These are phyloP conservation scores for Jatropha podagrica DNA, from an alignment of 441 rosid genomes.

Conservation along the genomic window DNA sequence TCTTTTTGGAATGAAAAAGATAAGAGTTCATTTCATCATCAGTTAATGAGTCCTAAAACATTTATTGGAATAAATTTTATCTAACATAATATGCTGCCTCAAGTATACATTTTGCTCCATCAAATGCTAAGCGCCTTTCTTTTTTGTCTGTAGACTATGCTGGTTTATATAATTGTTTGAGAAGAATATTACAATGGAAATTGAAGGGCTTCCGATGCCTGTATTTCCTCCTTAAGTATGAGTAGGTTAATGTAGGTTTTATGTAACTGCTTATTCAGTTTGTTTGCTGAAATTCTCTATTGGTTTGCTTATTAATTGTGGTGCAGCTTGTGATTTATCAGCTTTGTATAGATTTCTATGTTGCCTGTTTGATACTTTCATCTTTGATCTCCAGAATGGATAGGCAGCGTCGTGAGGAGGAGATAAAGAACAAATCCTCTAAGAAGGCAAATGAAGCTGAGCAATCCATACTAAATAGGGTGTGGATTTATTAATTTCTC, in stretches of 20 bases:
- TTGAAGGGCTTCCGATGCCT: background rate
- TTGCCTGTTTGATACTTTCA: conserved; percentile 24
- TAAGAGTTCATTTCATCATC: too few species aligned
- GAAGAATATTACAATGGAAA: background rate
- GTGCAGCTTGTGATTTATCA: conserved; percentile 9
- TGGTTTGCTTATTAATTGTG: background rate
- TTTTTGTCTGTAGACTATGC: background rate
- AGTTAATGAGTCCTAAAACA: too few species aligned
- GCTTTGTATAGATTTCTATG: conserved; percentile 15
- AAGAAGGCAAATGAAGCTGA: conserved; percentile 86
- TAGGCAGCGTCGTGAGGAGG: conserved; percentile 98
- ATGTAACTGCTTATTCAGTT: background rate
- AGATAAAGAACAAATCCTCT: conserved; percentile 79
- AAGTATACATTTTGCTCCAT: too few species aligned
- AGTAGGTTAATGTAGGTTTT: background rate
- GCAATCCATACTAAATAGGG: conserved; percentile 85
- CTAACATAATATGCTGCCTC: too few species aligned
- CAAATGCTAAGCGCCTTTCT: background rate
- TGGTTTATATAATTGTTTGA: background rate
- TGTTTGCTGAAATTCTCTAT: background rate
- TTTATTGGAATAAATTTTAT: too few species aligned
- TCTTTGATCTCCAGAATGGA: conserved; percentile 66
- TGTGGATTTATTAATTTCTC: conserved; percentile 31
- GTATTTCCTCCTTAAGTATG: background rate
- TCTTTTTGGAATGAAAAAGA: background rate